phyloP scores from a whole-genome alignment of 2,329 filamentous ascomycete species.

The Pseudonectria buxi region DNA sequence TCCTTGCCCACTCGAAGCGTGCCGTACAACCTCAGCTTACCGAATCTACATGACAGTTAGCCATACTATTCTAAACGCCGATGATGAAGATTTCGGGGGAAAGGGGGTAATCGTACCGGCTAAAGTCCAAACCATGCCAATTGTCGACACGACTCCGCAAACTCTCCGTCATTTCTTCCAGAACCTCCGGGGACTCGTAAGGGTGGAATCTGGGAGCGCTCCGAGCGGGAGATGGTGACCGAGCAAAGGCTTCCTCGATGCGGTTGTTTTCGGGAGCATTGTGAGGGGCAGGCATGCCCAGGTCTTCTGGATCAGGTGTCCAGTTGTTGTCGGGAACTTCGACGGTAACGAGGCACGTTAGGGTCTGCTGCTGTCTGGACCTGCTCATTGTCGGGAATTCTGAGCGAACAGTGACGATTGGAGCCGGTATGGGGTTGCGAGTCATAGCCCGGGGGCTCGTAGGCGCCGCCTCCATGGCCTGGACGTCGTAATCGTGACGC shows the following conservation, averaged over 20 bases:
- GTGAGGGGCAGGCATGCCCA: conserved; percentile 47
- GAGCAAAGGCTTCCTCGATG: conserved; percentile 48
- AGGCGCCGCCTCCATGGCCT: conserved; percentile 87
- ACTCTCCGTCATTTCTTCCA: conserved; percentile 82
- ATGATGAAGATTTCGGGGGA: background rate
- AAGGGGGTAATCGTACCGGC: conserved; percentile 44
- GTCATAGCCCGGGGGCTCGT: conserved; percentile 64
- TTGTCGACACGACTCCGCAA: conserved; percentile 87
- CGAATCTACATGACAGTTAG: conserved; percentile 56
- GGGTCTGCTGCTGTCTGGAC: conserved; percentile 86
- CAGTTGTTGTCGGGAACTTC: conserved; percentile 92
- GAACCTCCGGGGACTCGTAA: conserved; percentile 66
- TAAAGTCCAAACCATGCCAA: conserved; percentile 94
- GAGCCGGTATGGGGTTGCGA: conserved; percentile 83
- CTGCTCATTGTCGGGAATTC: conserved; percentile 92
- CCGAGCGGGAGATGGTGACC: conserved; percentile 53
- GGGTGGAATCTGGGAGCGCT: conserved; percentile 56
- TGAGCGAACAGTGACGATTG: conserved; percentile 88
- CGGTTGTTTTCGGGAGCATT: conserved; percentile 34
- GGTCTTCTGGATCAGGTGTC: conserved; percentile 76
- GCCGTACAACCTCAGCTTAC: conserved; percentile 82
- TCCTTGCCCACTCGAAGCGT: conserved; percentile 93
- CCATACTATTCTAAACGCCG: conserved; percentile 1
- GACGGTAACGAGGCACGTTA: conserved; percentile 89
- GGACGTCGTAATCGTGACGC: conserved; percentile 89